A percentile compares a stretch with the other conserved stretches of the same genome.
These are phyloP conservation scores for Cercospora brassicicola DNA, from an alignment of 2,329 filamentous ascomycete species.

Conservation along the genomic window DNA sequence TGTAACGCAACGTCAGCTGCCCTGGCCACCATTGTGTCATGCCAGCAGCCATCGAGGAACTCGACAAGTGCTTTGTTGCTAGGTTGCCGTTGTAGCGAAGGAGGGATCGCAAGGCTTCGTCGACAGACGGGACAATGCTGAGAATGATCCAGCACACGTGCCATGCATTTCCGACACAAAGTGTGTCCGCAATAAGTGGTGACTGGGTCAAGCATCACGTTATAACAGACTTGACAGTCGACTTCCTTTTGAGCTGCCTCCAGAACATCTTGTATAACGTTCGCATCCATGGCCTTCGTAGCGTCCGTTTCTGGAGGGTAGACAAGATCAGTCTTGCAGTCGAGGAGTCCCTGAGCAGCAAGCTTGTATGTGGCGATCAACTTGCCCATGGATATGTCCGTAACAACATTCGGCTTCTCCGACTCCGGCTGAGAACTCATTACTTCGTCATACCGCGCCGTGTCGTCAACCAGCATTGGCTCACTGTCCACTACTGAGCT, in stretches of 20 bases:
- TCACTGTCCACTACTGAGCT: conserved; percentile 38
- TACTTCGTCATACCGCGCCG: conserved; percentile 40
- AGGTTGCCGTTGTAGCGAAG: conserved; percentile 51
- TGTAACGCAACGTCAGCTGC: conserved; percentile 58
- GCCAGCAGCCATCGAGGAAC: conserved; percentile 69
- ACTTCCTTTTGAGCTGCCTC: conserved; percentile 67
- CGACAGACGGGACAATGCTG: conserved; percentile 80
- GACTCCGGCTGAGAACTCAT: conserved; percentile 35
- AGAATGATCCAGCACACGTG: conserved; percentile 73
- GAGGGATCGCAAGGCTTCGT: conserved; percentile 58
- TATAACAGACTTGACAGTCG: conserved; percentile 87
- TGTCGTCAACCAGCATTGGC: conserved; percentile 46
- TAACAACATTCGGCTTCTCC: conserved; percentile 43
- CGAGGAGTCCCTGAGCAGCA: conserved; percentile 61
- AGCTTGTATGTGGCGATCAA: conserved; percentile 67
- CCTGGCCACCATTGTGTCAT: conserved; percentile 62
- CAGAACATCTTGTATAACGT: conserved; percentile 59
- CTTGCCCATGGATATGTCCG: conserved; percentile 56
- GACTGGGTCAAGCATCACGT: conserved; percentile 74
- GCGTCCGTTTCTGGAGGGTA: conserved; percentile 42
- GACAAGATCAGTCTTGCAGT: conserved; percentile 46
- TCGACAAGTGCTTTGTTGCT: conserved; percentile 64
- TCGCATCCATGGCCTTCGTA: conserved; percentile 46
- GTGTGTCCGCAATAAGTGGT: conserved; percentile 88
- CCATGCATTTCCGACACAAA: conserved; percentile 78